A percentile compares a stretch with the other conserved stretches of the same genome.
Evolutionary conservation across 2,329 filamentous ascomycete species (phyloP).

Genomic region (Claviceps sp.): DNA sequence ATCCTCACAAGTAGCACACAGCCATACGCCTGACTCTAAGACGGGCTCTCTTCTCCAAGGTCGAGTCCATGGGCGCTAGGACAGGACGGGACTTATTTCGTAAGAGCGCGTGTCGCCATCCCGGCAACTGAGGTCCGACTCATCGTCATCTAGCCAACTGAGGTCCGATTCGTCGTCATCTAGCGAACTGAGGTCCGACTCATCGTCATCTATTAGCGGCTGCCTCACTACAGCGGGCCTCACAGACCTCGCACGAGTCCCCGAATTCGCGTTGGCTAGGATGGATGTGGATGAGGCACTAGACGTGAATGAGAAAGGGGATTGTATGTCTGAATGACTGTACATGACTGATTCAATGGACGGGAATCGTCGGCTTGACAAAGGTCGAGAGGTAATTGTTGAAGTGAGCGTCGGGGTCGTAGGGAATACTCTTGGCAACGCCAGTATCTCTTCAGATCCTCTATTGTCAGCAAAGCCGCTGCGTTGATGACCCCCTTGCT

Average conservation of each 20-base stretch:
- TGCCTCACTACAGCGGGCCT: not conserved
- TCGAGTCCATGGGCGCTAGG: slow-evolving; percentile 1
- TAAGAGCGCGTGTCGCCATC: not conserved
- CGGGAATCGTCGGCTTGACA: not conserved
- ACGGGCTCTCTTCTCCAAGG: not conserved
- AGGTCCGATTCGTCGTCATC: not conserved
- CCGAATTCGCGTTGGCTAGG: no score
- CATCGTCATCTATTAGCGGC: not conserved
- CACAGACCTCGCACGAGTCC: not conserved
- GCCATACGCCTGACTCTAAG: slow-evolving; percentile 7
- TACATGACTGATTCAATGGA: not conserved
- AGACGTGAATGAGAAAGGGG: no score
- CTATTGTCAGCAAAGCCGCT: not conserved
- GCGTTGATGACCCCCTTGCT: not conserved
- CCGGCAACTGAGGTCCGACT: not conserved
- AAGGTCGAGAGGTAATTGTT: not conserved
- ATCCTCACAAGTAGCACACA: slow-evolving; percentile 9
- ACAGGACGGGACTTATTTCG: not conserved
- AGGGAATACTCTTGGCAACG: not conserved
- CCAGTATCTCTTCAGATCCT: not conserved
- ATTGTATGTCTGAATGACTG: not conserved
- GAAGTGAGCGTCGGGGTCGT: not conserved
- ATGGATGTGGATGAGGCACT: no score
- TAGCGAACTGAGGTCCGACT: not conserved
- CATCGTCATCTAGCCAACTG: not conserved